Percentiles rank a stretch among this genome's conserved stretches.
These are phyloP conservation scores for Coemansia sp. DNA, from an alignment of 192 early-diverging fungal genomes.

Conservation along the genomic window DNA sequence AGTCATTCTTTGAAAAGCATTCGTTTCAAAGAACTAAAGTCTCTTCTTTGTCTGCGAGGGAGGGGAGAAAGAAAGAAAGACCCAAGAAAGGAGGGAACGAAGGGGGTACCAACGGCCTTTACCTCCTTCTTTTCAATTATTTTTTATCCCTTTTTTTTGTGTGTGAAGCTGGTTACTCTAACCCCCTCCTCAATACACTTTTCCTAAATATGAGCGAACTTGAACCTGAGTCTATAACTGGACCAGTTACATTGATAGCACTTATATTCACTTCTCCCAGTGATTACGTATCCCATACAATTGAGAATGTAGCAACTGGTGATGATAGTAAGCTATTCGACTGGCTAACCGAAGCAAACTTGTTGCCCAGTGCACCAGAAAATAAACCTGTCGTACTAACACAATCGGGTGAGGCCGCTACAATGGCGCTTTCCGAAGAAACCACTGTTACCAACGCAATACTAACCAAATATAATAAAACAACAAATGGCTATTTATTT, in stretches of 20 bases:
- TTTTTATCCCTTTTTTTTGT: not conserved
- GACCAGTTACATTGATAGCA: not conserved
- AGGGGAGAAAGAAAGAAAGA: not conserved
- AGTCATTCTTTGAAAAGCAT: no score
- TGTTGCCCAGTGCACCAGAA: not conserved
- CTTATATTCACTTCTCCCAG: not conserved
- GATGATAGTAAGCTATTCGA: not conserved
- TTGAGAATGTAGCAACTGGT: not conserved
- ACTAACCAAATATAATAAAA: not conserved
- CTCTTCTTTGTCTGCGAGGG: no score
- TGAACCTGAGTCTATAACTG: no score
- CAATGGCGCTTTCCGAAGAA: not conserved
- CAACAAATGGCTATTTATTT: not conserved
- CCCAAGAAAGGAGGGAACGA: not conserved
- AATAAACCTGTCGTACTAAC: not conserved
- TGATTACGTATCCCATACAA: not conserved
- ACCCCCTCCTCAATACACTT: no score
- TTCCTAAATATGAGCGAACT: no score
- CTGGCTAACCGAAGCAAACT: no score
- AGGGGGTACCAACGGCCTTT: not conserved
- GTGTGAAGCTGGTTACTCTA: not conserved
- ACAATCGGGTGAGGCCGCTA: no score
- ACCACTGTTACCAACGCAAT: not conserved
- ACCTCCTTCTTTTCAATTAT: not conserved
- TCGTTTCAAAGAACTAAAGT: not conserved